These are phyloP conservation scores for Lodderomyces theae DNA, from an alignment of 1,139 yeast species.

Conservation along the genomic window DNA sequence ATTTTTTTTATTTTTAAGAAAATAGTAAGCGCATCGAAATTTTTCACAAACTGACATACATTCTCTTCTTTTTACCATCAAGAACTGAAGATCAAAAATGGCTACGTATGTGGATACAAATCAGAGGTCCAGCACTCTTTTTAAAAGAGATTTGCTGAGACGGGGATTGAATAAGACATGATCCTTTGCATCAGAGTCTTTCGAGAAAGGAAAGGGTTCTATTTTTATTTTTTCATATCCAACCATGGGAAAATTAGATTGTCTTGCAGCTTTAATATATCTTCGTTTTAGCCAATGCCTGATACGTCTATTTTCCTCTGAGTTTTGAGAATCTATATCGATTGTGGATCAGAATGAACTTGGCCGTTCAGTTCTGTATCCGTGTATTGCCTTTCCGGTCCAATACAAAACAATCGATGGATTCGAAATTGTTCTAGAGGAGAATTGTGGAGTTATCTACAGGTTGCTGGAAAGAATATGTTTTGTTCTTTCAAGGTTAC, in stretches of 20 bases:
- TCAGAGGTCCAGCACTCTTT: conserved; percentile 11
- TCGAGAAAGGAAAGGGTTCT: no score
- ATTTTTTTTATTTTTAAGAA: no score
- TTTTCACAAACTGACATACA: conserved; percentile 8
- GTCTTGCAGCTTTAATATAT: conserved; percentile 40
- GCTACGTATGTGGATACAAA: conserved; percentile 19
- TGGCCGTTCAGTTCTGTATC: conserved; percentile 47
- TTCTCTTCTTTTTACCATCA: conserved; percentile 6
- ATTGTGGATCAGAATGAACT: conserved; percentile 41
- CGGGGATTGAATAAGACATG: conserved; percentile 7
- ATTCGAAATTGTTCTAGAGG: conserved; percentile 12
- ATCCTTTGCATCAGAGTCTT: conserved; percentile 18
- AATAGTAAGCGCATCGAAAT: conserved; percentile 7
- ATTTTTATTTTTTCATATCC: neutral
- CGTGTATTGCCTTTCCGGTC: conserved; percentile 27
- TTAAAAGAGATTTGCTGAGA: conserved; percentile 10
- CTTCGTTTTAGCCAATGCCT: conserved; percentile 44
- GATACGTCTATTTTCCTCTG: conserved; percentile 53
- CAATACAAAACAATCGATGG: conserved; percentile 15
- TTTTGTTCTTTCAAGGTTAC: conserved; percentile 20
- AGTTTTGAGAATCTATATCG: conserved; percentile 19
- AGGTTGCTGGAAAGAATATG: conserved; percentile 9
- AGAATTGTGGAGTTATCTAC: conserved; percentile 1
- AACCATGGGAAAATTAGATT: conserved; percentile 46
- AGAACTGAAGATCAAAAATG: conserved; percentile 13